Conservation (phyloP, 208 protist genomes). For the Crithidia brevicula region DNA sequence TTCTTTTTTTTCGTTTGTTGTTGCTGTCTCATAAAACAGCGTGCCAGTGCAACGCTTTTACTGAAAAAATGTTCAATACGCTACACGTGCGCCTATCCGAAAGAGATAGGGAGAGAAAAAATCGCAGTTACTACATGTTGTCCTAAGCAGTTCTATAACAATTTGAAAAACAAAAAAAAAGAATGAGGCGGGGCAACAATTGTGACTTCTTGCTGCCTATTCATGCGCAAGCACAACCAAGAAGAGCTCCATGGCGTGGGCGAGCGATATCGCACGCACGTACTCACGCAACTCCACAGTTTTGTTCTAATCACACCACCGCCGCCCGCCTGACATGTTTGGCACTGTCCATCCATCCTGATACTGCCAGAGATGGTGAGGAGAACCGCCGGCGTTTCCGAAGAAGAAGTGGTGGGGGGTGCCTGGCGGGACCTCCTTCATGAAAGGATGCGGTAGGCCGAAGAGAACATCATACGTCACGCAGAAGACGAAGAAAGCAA, state of each 20-base stretch:
- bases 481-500: slow-evolving; percentile 66
- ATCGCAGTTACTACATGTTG: not conserved
- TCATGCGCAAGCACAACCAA: no score
- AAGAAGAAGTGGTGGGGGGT: slow-evolving; percentile 88
- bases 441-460: slow-evolving; percentile 80
- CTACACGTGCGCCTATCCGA: not conserved
- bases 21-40: not conserved
- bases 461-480: slow-evolving; percentile 87
- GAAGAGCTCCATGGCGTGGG: no score
- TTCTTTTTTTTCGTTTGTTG: not conserved
- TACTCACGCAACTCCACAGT: not conserved
- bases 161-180: slow-evolving; percentile 1
- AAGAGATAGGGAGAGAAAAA: not conserved
- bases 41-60: not conserved
- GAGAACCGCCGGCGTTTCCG: slow-evolving; percentile 77
- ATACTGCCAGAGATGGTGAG: slow-evolving; percentile 89
- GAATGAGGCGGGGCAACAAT: not conserved
- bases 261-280: no score
- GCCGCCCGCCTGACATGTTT: slow-evolving; percentile 84
- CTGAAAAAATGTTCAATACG: not conserved
- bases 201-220: no score
- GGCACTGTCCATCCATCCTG: slow-evolving; percentile 92
- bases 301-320: slow-evolving; percentile 75
- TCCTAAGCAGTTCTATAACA: slow-evolving; percentile 19
- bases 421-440: slow-evolving; percentile 84